These are phyloP conservation scores for Sutorius australiensis DNA, from an alignment of 768 basidiomycete species.

Conservation along the genomic window DNA sequence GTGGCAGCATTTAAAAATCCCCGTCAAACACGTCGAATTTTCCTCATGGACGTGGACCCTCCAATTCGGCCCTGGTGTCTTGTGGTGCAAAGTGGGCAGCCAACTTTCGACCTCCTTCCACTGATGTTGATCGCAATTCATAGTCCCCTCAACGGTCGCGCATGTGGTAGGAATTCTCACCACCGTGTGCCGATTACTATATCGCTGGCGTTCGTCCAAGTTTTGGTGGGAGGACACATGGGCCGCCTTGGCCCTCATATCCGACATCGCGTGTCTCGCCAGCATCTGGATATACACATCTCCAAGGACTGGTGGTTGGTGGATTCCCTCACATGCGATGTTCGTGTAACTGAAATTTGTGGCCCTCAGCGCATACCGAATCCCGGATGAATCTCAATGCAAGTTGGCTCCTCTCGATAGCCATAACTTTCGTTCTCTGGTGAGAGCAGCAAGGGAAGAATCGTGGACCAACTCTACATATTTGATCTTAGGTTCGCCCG, in stretches of 20 bases:
- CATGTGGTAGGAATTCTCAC: conserved; percentile 19
- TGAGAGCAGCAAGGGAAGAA: conserved; percentile 4
- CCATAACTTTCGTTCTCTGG: conserved; percentile 21
- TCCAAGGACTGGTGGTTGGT: conserved; percentile 10
- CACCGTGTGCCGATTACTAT: conserved; percentile 17
- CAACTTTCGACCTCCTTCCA: not conserved
- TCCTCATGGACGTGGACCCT: not conserved
- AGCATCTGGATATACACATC: conserved; percentile 17
- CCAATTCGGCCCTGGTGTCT: conserved; percentile 3
- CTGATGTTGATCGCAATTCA: not conserved
- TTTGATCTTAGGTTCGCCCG: conserved; percentile 20
- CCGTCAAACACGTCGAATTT: not conserved
- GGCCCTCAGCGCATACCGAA: not conserved
- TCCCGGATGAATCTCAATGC: not conserved
- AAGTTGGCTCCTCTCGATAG: conserved; percentile 19
- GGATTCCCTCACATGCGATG: not conserved
- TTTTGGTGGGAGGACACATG: conserved; percentile 30
- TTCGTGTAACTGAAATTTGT: not conserved
- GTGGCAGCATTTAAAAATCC: not conserved
- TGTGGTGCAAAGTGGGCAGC: conserved; percentile 13
- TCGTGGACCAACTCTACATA: not conserved
- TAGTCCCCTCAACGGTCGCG: conserved; percentile 16
- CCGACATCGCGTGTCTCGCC: conserved; percentile 17
- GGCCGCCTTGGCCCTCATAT: conserved; percentile 23
- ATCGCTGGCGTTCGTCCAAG: conserved; percentile 18